A percentile compares a stretch with the other conserved stretches of the same genome.
These are phyloP conservation scores for Plasmodium knowlesi DNA, from an alignment of 169 alveolate genomes.

Conservation along the genomic window DNA sequence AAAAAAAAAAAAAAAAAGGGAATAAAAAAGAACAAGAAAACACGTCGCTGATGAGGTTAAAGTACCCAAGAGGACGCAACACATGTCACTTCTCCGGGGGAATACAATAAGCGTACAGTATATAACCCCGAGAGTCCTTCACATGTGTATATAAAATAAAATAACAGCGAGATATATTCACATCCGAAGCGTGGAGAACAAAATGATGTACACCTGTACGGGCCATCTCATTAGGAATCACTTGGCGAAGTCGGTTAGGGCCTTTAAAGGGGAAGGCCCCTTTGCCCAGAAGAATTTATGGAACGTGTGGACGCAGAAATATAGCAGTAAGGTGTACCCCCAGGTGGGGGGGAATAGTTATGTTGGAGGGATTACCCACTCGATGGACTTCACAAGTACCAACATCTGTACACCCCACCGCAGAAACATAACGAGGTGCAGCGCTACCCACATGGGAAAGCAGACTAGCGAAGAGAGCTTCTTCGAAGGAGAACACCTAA, in stretches of 20 bases:
- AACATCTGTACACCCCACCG: neutral
- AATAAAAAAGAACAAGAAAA: neutral
- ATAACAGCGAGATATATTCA: neutral
- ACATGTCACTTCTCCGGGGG: neutral
- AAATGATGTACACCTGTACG: neutral
- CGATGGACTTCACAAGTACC: neutral
- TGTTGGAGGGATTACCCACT: neutral
- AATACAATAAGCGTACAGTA: neutral
- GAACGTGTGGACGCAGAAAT: neutral
- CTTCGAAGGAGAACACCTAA: constrained; percentile 66
- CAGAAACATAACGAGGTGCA: neutral
- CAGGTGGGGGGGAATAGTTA: neutral
- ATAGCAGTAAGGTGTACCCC: neutral
- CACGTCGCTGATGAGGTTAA: neutral
- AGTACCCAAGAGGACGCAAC: neutral
- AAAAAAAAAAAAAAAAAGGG: too few relatives aligned
- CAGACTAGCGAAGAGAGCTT: neutral
- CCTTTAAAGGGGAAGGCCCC: neutral
- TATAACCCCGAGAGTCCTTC: neutral
- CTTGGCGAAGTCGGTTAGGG: neutral
- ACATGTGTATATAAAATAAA: neutral
- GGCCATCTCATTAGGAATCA: neutral
- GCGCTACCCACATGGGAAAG: neutral
- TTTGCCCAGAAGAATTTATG: neutral
- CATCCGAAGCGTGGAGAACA: neutral